phyloP scores from a whole-genome alignment of 441 rosid species.

The Populus hybrid region DNA sequence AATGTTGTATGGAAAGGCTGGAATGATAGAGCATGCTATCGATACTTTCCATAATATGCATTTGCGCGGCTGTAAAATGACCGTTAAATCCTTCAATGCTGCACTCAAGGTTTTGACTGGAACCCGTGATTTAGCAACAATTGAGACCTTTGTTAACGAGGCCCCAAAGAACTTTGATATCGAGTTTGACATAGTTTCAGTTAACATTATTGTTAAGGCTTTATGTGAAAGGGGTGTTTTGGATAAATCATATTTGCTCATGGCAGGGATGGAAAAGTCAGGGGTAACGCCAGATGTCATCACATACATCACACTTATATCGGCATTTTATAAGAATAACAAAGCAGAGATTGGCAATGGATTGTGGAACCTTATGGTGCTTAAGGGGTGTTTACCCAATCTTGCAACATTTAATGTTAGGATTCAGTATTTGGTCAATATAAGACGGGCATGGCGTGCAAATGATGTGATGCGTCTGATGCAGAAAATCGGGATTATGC shows the following conservation, averaged over 20 bases:
- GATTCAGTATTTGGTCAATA: constrained; percentile 63
- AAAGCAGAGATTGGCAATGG: constrained; percentile 57
- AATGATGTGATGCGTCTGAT: constrained; percentile 56
- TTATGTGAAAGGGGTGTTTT: constrained; percentile 50
- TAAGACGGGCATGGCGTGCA: constrained; percentile 64
- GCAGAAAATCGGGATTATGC: constrained; percentile 48
- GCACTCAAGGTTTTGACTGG: constrained; percentile 50
- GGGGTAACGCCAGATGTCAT: constrained; percentile 62
- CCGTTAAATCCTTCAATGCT: constrained; percentile 77
- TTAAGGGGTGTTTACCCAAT: constrained; percentile 67
- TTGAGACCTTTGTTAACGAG: constrained; percentile 41
- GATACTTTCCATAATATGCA: constrained; percentile 67
- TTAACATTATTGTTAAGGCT: constrained; percentile 57
- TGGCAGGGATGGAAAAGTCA: constrained; percentile 54
- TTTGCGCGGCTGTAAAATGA: constrained; percentile 56
- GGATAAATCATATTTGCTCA: constrained; percentile 48
- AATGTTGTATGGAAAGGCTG: constrained; percentile 75
- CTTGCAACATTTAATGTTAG: constrained; percentile 69
- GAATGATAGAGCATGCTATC: constrained; percentile 60
- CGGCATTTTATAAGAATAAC: constrained; percentile 54
- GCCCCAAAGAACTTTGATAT: constrained; percentile 38
- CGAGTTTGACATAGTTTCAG: constrained; percentile 45
- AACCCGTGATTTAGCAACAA: constrained; percentile 42
- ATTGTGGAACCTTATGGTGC: constrained; percentile 76
- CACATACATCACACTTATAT: constrained; percentile 65